Evolutionary conservation across 768 basidiomycete species (phyloP).

Genomic region (Pisolithus marmoratus): DNA sequence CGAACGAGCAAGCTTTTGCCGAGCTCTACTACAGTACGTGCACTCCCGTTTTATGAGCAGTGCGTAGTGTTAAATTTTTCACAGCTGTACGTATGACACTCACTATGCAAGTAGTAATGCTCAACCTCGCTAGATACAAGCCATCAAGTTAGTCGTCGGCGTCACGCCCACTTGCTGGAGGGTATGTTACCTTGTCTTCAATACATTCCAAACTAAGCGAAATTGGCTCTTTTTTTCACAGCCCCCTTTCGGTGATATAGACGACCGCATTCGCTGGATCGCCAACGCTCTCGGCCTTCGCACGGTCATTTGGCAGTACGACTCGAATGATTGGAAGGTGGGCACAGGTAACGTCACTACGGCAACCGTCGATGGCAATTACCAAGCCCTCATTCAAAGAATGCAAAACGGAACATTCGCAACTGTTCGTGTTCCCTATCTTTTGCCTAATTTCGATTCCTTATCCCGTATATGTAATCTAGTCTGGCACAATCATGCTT

Average conservation of each 20-base stretch:
- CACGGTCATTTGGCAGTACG: conserved; percentile 69
- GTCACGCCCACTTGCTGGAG: conserved; percentile 59
- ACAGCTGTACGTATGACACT: conserved; percentile 20
- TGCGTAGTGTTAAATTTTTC: neutral
- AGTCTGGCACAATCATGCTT: conserved; percentile 49
- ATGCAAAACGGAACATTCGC: conserved; percentile 40
- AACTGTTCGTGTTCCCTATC: conserved; percentile 23
- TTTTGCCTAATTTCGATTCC: neutral
- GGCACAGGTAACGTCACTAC: conserved; percentile 40
- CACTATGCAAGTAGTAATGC: too few relatives aligned
- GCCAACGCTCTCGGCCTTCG: conserved; percentile 60
- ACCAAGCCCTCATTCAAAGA: conserved; percentile 44
- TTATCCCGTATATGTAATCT: neutral
- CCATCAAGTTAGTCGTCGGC: conserved; percentile 49
- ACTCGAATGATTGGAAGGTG: conserved; percentile 70
- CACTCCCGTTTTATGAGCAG: neutral
- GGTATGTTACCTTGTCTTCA: conserved; percentile 26
- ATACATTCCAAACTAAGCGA: neutral
- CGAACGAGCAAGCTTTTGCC: conserved; percentile 64
- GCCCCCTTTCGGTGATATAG: conserved; percentile 66
- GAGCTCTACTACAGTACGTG: conserved; percentile 69
- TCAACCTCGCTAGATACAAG: conserved; percentile 36
- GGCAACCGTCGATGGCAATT: conserved; percentile 48
- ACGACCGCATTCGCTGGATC: conserved; percentile 72
- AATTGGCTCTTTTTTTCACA: conserved; percentile 10